Evolutionary conservation across 768 basidiomycete species (phyloP).

Genomic region (Russula griseocarnosa): DNA sequence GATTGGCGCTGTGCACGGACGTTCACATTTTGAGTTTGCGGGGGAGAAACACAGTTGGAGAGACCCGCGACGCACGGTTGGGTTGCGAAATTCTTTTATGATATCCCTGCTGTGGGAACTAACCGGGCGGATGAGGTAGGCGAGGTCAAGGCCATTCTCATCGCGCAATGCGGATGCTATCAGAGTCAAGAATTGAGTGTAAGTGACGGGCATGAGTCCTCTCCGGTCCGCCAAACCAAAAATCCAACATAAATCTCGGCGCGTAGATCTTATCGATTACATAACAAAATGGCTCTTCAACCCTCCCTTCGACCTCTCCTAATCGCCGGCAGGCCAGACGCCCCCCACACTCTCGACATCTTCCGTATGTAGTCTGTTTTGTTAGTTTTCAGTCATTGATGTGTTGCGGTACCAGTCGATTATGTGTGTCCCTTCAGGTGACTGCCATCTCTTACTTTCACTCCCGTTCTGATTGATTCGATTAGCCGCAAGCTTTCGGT

Average conservation of each 20-base stretch:
- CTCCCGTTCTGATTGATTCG: not conserved
- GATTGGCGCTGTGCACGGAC: conserved; percentile 31
- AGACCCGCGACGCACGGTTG: conserved; percentile 38
- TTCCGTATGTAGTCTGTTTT: conserved; percentile 50
- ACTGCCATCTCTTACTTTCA: not conserved
- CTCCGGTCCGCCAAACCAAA: not conserved
- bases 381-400: not conserved
- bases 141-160: conserved; percentile 66
- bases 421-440: conserved; percentile 85
- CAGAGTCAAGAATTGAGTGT: conserved; percentile 55
- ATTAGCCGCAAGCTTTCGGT: conserved; percentile 57
- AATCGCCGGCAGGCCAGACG: conserved; percentile 52
- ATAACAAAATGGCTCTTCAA: conserved; percentile 66
- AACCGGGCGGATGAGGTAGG: conserved; percentile 70
- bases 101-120: conserved; percentile 74
- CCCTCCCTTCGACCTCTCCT: conserved; percentile 64
- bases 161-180: conserved; percentile 56
- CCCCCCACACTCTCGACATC: conserved; percentile 77
- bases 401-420: conserved; percentile 51
- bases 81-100: conserved; percentile 65
- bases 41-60: not conserved
- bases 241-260: not conserved
- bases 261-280: not conserved
- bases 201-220: conserved; percentile 37
- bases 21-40: conserved; percentile 8